These are phyloP conservation scores for Exserohilum rostratum DNA, from an alignment of 2,329 filamentous ascomycete species.

Conservation along the genomic window DNA sequence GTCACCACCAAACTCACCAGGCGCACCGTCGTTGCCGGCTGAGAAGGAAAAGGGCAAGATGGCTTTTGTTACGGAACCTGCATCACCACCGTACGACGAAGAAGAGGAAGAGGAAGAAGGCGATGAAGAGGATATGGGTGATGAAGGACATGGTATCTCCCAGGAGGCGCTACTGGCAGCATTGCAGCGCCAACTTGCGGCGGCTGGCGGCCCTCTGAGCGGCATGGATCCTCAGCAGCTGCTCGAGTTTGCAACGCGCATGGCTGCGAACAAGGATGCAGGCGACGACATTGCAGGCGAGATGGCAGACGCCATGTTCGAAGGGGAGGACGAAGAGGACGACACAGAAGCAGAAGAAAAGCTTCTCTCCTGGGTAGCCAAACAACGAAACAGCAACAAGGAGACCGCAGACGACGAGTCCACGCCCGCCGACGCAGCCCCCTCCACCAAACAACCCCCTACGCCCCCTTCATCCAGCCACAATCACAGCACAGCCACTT, in stretches of 20 bases:
- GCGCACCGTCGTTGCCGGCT: conserved; percentile 10
- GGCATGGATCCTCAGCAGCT: conserved; percentile 52
- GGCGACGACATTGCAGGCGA: conserved; percentile 52
- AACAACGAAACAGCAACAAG: conserved; percentile 30
- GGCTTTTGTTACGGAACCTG: conserved; percentile 14
- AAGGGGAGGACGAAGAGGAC: conserved; percentile 38
- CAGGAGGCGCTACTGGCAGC: conserved; percentile 48
- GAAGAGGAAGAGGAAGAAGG: conserved; percentile 24
- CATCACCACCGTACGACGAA: conserved; percentile 21
- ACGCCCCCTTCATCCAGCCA: conserved; percentile 33
- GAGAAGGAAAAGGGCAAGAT: conserved; percentile 17
- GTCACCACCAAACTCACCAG: conserved; percentile 24
- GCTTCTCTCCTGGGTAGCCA: conserved; percentile 41
- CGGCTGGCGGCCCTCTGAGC: conserved; percentile 42
- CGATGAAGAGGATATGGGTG: conserved; percentile 19
- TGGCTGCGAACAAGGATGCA: conserved; percentile 51
- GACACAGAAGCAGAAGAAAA: conserved; percentile 38
- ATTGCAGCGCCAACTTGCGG: conserved; percentile 42
- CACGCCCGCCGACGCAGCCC: conserved; percentile 14
- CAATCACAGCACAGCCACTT: conserved; percentile 18
- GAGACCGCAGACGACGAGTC: conserved; percentile 15
- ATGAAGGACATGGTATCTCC: conserved; percentile 38
- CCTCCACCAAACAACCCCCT: conserved; percentile 17
- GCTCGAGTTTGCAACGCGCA: conserved; percentile 52
- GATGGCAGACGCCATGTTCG: conserved; percentile 52